These are phyloP conservation scores for Monosporascus sp. DNA, from an alignment of 2,329 filamentous ascomycete genomes.

Conservation along the genomic window DNA sequence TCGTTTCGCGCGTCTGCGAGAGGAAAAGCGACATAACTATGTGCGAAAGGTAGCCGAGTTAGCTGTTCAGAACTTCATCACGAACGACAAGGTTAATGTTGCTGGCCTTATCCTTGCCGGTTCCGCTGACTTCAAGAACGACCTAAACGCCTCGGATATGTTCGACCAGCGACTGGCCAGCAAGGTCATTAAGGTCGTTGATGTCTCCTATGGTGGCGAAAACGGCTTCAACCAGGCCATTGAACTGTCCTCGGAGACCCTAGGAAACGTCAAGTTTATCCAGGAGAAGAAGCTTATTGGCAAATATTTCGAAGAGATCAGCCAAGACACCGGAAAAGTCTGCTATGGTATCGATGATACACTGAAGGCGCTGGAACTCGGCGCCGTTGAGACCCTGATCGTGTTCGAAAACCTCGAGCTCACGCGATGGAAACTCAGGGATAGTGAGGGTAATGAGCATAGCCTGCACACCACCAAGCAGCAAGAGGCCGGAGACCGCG, in stretches of 20 bases:
- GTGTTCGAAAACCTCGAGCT: constrained; percentile 97
- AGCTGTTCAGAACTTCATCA: constrained; percentile 98
- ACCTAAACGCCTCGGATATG: constrained; percentile 94
- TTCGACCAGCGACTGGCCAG: constrained; percentile 86
- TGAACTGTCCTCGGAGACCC: constrained; percentile 87
- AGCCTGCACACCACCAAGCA: constrained; percentile 84
- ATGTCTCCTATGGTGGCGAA: constrained; percentile 97
- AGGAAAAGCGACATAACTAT: constrained; percentile 99
- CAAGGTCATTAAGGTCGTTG: constrained; percentile 99
- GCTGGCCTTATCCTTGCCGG: constrained; percentile 92
- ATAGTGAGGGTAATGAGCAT: constrained; percentile 65
- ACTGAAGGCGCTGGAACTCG: constrained; percentile 90
- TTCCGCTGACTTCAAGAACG: constrained; percentile 99
- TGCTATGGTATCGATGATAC: constrained; percentile 99
- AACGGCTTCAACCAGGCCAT: constrained; percentile 99
- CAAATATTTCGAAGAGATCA: constrained; percentile 98
- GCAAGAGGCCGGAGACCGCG: constrained; percentile 70
- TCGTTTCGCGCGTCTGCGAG: constrained; percentile 98
- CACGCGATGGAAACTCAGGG: constrained; percentile 85
- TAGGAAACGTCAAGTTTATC: constrained; percentile 99
- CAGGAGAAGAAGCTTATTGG: constrained; percentile 99
- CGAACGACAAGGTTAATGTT: constrained; percentile 96
- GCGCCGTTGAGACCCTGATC: constrained; percentile 90
- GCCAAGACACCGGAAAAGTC: constrained; percentile 91
- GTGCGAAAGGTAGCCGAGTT: constrained; percentile 97